phyloP scores from a whole-genome alignment of 2,329 filamentous ascomycete species.

The Daldinia eschscholtzii region DNA sequence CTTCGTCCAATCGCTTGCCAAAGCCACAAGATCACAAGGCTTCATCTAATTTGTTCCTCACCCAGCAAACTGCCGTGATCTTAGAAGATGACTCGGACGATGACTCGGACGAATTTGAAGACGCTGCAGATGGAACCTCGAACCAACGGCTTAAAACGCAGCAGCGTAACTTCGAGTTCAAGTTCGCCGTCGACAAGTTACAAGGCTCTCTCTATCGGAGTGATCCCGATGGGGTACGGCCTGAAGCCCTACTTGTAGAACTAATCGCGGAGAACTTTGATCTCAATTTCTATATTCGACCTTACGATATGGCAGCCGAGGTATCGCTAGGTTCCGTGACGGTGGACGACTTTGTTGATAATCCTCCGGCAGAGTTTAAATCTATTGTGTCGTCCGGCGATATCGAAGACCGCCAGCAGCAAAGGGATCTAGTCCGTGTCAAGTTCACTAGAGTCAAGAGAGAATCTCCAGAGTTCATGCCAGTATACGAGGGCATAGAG shows the following conservation, averaged over 20 bases:
- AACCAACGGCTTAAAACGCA: slow-evolving; percentile 77
- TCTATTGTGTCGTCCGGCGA: slow-evolving; percentile 93
- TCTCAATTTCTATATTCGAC: slow-evolving; percentile 87
- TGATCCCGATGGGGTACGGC: slow-evolving; percentile 79
- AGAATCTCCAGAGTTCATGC: slow-evolving; percentile 92
- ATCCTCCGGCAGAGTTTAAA: slow-evolving; percentile 90
- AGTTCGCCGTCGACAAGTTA: slow-evolving; percentile 93
- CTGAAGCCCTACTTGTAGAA: slow-evolving; percentile 88
- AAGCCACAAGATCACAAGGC: slow-evolving; percentile 66
- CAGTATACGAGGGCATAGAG: slow-evolving; percentile 91
- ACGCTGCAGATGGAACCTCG: slow-evolving; percentile 70
- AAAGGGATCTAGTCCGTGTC: slow-evolving; percentile 86
- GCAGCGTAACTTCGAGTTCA: slow-evolving; percentile 94
- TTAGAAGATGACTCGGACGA: slow-evolving; percentile 80
- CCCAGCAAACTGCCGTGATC: slow-evolving; percentile 80
- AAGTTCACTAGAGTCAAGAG: slow-evolving; percentile 92
- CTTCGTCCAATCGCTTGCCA: slow-evolving; percentile 60
- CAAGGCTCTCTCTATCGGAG: slow-evolving; percentile 93
- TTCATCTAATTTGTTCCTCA: slow-evolving; percentile 78
- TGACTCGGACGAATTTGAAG: slow-evolving; percentile 74
- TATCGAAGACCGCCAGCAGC: slow-evolving; percentile 77
- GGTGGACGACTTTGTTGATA: slow-evolving; percentile 94
- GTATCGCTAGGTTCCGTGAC: slow-evolving; percentile 88
- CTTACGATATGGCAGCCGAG: slow-evolving; percentile 93
- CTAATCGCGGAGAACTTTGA: slow-evolving; percentile 90